These are phyloP conservation scores for Eucalyptus marginata DNA, from an alignment of 345 rosid species.

Conservation along the genomic window DNA sequence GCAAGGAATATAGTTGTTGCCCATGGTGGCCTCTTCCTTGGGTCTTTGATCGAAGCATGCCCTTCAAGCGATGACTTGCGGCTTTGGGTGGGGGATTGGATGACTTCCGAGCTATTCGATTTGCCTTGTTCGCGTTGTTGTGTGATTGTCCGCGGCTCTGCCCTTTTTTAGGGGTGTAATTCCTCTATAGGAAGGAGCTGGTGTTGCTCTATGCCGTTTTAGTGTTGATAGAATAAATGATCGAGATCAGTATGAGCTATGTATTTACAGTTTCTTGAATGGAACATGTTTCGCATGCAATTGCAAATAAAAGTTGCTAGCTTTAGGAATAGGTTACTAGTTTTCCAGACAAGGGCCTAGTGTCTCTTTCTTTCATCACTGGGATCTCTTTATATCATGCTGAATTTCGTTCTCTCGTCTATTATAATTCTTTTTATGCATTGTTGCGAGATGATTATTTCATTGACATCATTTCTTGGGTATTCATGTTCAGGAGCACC, in stretches of 20 bases:
- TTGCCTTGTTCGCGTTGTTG: neutral
- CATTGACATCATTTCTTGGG: neutral
- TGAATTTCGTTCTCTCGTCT: neutral
- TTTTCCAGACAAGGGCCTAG: neutral
- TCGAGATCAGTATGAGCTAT: neutral
- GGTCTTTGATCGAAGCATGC: neutral
- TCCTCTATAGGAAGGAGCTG: neutral
- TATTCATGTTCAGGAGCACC: constrained; percentile 46
- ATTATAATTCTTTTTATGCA: neutral
- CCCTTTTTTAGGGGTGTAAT: neutral
- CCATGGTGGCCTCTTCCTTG: neutral
- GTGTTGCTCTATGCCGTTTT: neutral
- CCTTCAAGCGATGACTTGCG: neutral
- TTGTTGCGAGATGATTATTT: neutral
- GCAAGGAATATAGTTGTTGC: neutral
- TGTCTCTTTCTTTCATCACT: neutral
- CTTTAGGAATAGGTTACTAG: neutral
- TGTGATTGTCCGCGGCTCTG: neutral
- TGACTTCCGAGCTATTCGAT: too few relatives aligned
- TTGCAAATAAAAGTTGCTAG: neutral
- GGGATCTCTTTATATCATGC: neutral
- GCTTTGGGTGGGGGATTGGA: neutral
- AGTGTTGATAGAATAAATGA: neutral
- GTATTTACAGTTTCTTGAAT: neutral
- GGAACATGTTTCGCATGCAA: neutral